Base-by-base conservation (phyloP, 2,329 filamentous ascomycete species). In the Cladophialophora immunda region DNA sequence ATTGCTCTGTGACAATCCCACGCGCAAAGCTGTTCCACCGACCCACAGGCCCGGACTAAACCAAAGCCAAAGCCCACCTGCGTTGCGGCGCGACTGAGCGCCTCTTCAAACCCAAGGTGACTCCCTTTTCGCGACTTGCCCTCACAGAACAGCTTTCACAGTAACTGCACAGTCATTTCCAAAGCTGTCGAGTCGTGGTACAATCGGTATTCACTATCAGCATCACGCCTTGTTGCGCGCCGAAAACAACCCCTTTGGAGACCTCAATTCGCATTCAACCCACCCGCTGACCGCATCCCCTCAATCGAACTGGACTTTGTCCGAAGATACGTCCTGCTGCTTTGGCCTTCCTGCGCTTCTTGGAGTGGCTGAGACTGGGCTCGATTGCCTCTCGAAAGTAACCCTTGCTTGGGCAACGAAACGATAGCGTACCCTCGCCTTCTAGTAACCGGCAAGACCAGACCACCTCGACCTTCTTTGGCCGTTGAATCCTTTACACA, bases 1-100 rank as follows among this genome's bases (percentile, higher is more conserved):
- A 61, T 53, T 53, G 41, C 58, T 38, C 29, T 59, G 41, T 47
- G 36, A 30, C 52, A 55, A 55, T 32, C 41, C 57, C 32, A 50
- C 45, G 45, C 9, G 45, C 58, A 61, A 61, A 61, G 57, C 25
- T n/a, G 27, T 27, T 50, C 57, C 57, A 47, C 38, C 5, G 57
- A 32, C 57, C 57, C 57, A 59, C 57, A 15, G 36, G 1, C 34
- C 36, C 27, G 22, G 15, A 30, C n/a, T 15, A 17, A n/a, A 11
- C 55, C 52, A n/a, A 30, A 32, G 27, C 52, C 30, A 17, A 55
- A 32, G 52, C 52, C 52, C 27, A 32, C 25, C 27, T 55, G 27
- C 52, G 52, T 55, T 55, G 27, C 52, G 22, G 19, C 45, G 45
- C 45, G 45, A 50, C 45, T 50, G 45, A 50, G 45, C 45, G 45